phyloP scores from a whole-genome alignment of 441 rosid species.

The Euphorbia neoarborescens region DNA sequence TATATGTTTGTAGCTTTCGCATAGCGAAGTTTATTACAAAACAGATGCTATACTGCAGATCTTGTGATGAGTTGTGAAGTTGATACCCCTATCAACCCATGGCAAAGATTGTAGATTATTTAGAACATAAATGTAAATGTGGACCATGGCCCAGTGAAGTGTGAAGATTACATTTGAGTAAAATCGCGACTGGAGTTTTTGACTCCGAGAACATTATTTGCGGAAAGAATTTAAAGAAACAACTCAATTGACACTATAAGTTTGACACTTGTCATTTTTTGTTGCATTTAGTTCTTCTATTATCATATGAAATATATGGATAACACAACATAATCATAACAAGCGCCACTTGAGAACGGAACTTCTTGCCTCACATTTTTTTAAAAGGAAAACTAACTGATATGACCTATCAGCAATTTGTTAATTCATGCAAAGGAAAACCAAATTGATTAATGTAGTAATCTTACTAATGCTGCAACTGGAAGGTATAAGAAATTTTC shows the following conservation, averaged over 20 bases:
- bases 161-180: neutral
- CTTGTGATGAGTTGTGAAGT: neutral
- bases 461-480: too few relatives aligned
- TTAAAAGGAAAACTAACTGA: neutral
- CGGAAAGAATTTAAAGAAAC: too few relatives aligned
- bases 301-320: too few relatives aligned
- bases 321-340: too few relatives aligned
- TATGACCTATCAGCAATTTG: neutral
- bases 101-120: neutral
- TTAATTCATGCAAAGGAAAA: neutral
- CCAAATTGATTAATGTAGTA: neutral
- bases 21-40: neutral
- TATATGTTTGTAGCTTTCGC: constrained; percentile 3
- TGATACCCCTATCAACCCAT: neutral
- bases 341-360: neutral
- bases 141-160: neutral
- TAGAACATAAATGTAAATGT: neutral
- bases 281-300: too few relatives aligned
- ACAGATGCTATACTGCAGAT: neutral
- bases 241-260: too few relatives aligned
- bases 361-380: neutral
- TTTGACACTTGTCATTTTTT: too few relatives aligned
- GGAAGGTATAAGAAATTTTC: neutral
- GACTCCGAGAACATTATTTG: too few relatives aligned
- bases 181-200: too few relatives aligned